A percentile compares a stretch with the other conserved stretches of the same genome.
phyloP scores from a whole-genome alignment of 176 grass and related monocot species.

The Ananas comosus region DNA sequence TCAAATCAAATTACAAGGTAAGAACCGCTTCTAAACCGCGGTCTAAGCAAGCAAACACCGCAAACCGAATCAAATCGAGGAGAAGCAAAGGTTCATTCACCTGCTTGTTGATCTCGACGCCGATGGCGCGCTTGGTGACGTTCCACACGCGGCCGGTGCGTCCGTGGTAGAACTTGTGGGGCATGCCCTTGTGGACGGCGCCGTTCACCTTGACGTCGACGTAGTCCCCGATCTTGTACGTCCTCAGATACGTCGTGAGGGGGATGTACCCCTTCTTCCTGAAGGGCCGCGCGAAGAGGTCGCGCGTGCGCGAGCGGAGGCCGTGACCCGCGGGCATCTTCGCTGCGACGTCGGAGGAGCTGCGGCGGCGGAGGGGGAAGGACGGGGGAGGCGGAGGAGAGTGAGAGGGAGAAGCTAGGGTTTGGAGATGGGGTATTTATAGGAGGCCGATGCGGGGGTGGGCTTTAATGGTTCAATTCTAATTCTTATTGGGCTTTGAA shows the following conservation, averaged over 20 bases:
- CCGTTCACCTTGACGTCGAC: slow-evolving; percentile 91
- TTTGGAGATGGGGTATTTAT: background rate
- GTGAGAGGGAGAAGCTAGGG: background rate
- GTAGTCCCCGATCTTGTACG: slow-evolving; percentile 84
- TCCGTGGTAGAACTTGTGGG: slow-evolving; percentile 93
- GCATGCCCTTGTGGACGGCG: slow-evolving; percentile 89
- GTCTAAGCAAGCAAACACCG: background rate
- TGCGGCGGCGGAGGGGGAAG: background rate
- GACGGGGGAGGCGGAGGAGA: background rate
- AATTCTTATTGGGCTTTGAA: background rate
- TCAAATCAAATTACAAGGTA: background rate
- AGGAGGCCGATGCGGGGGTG: background rate
- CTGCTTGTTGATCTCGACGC: slow-evolving; percentile 98
- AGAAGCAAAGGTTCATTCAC: slow-evolving; percentile 15
- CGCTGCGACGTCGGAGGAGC: background rate
- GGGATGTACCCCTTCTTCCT: slow-evolving; percentile 84
- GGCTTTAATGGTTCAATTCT: background rate
- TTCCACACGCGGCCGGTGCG: slow-evolving; percentile 78
- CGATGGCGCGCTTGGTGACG: slow-evolving; percentile 95
- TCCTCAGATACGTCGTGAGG: slow-evolving; percentile 71
- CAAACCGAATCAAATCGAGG: background rate
- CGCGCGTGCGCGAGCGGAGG: slow-evolving; percentile 60
- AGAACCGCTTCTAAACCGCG: background rate
- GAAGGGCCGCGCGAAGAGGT: slow-evolving; percentile 54
- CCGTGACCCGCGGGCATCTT: slow-evolving; percentile 85